phyloP scores from a whole-genome alignment of 495 filamentous ascomycete genomes.

The Xylaria sp. region DNA sequence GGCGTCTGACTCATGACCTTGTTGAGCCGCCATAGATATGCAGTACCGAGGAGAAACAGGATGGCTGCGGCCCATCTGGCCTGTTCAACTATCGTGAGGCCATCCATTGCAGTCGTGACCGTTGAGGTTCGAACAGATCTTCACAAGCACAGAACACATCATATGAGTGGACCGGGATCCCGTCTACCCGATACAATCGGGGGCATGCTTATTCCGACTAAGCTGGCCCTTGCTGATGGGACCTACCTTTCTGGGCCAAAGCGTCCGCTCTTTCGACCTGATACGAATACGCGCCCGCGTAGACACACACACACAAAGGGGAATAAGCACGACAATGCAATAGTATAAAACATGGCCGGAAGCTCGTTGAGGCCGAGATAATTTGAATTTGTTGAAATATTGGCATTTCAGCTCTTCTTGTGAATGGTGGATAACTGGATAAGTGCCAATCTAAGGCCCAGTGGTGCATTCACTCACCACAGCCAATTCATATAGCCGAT shows the following conservation, averaged over 20 bases:
- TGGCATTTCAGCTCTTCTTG: neutral
- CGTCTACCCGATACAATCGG: neutral
- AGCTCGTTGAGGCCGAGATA: neutral
- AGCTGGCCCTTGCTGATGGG: constrained; percentile 6
- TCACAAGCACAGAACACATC: neutral
- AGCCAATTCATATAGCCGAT: neutral
- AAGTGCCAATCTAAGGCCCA: neutral
- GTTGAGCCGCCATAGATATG: constrained; percentile 62
- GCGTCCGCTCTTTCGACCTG: neutral
- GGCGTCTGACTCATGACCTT: constrained; percentile 56
- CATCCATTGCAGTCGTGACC: constrained; percentile 29
- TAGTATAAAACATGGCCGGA: neutral
- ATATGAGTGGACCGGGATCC: neutral
- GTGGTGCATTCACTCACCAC: neutral
- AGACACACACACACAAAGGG: too few species aligned
- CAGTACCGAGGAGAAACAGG: constrained; percentile 39
- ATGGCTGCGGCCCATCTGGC: constrained; percentile 26
- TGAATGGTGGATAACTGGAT: neutral
- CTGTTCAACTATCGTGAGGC: constrained; percentile 17
- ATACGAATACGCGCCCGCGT: constrained; percentile 2
- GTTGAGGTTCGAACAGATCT: neutral
- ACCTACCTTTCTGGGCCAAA: constrained; percentile 22
- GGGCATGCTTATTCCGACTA: constrained; percentile 6
- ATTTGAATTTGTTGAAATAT: neutral
- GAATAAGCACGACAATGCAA: neutral